Base-by-base conservation (phyloP, 139 green algal species). In the Monoraphidium neglectum region DNA sequence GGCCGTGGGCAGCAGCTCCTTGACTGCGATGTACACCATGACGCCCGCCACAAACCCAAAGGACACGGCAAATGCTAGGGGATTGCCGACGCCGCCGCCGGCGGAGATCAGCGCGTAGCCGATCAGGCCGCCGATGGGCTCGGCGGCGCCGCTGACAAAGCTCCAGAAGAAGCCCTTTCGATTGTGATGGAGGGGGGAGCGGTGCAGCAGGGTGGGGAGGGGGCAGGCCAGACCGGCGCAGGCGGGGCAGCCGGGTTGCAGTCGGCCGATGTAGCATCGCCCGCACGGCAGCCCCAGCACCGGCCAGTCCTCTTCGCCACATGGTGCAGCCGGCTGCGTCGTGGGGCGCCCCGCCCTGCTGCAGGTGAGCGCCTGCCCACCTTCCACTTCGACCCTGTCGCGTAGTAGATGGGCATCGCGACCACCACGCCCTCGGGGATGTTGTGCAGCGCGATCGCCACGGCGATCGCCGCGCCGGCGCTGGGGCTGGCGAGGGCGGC, bases 321-420 rank as follows among this genome's bases (percentile, higher is more conserved):
- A n/a, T n/a, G n/a, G n/a, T n/a, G n/a, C n/a, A n/a, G n/a, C n/a
- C n/a, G n/a, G n/a, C n/a, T n/a, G n/a, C n/a, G n/a, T n/a, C n/a
- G n/a, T n/a, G n/a, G n/a, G n/a, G n/a, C n/a, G n/a, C n/a, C n/a
- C n/a, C n/a, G n/a, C n/a, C n/a, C n/a, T n/a, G n/a, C n/a, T n/a
- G n/a, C n/a, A n/a, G n/a, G n/a, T n/a, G n/a, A n/a, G n/a, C n/a
- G n/a, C n/a, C n/a, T n/a, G n/a, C n/a, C n/a, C n/a, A n/a, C n/a
- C n/a, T 92, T 92, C 83, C 77, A 91, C 37, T 79, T 79, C 64
- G 47, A 85, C 38, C 86, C 80, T 1, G 92, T 97, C 40, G 92
- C 87, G 38, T 94, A 95, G 81, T 93, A 96, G 43, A 96, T 84
- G 2, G 93, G 93, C 76, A 97, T 87, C 0, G 93, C 90, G n/a